Base-by-base conservation (phyloP, 1,284 basidiomycete species). In the Cutaneotrichosporon sp. region DNA sequence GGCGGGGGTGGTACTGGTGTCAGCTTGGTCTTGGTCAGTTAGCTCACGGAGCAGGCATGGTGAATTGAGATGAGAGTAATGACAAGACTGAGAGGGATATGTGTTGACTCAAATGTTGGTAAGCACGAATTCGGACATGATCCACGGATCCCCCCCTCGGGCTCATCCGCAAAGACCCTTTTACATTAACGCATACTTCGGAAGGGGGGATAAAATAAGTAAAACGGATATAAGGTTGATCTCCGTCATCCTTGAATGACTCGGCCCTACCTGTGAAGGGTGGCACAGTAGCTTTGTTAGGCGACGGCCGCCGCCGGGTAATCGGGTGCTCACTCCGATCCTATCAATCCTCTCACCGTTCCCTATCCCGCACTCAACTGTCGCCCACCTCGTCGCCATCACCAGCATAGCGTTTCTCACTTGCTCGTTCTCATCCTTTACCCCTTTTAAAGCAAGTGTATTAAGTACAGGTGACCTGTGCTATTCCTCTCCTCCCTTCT, bases 21-120 rank as follows among this genome's bases (percentile, higher is more conserved):
- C 38, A 52, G 50, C 38, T n/a, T 9, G n/a, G 8, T 18, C 58
- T 10, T 59, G 38, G 40, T 16, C 21, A 18, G 38, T 13, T 26
- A 5, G 8, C 65, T 40, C 34, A 66, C 62, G 59, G 46, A 34
- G 61, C 65, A 32, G 65, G 36, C 65, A 66, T 66, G 18, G 49
- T 61, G 65, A 47, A 42, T 49, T 30, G 10, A 10, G 57, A 22
- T 4, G 40, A 22, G 34, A 34, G 57, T 47, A 26, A 26, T 6
- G 38, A 38, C 53, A 56, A 34, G 34, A 40, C 21, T 5, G 31
- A 14, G 18, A 18, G 5, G 52, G 21, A 7, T 10, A 55, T n/a
- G 52, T 10, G n/a, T 36, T n/a, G 52, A 11, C 32, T 2, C 14
- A 22, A 36, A 32, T 52, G 53, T 55, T 38, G 34, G 16, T 55